These are phyloP conservation scores for Dothidotthia symphoricarpi DNA, from an alignment of 2,329 filamentous ascomycete species.

Conservation along the genomic window DNA sequence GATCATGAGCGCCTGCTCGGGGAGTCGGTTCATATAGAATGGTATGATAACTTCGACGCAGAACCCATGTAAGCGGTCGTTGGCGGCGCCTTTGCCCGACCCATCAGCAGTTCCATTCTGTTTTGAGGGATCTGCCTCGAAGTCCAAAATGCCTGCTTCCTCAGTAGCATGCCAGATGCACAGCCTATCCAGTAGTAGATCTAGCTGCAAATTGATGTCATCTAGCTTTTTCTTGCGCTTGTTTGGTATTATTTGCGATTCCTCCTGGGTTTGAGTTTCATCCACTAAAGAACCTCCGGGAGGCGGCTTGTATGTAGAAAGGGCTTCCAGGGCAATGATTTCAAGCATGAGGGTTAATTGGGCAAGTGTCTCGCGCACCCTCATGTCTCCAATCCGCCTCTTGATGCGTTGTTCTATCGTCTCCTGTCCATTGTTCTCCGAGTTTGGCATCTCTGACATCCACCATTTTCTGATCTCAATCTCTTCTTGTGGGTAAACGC, in stretches of 20 bases:
- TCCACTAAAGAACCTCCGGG: slow-evolving; percentile 11
- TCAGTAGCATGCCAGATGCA: slow-evolving; percentile 82
- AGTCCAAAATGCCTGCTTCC: slow-evolving; percentile 50
- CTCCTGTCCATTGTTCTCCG: slow-evolving; percentile 31
- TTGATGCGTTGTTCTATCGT: slow-evolving; percentile 54
- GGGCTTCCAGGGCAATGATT: slow-evolving; percentile 66
- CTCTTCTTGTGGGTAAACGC: slow-evolving; percentile 67
- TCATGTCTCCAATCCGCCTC: slow-evolving; percentile 63
- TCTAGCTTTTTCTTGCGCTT: slow-evolving; percentile 60
- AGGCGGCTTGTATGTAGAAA: slow-evolving; percentile 38
- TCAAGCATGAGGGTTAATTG: slow-evolving; percentile 80
- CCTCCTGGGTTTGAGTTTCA: slow-evolving; percentile 17
- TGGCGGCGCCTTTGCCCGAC: slow-evolving; percentile 25
- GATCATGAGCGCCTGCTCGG: slow-evolving; percentile 66
- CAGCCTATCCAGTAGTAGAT: slow-evolving; percentile 72
- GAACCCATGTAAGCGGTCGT: slow-evolving; percentile 70
- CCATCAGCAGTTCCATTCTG: slow-evolving; percentile 23
- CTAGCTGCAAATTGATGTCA: slow-evolving; percentile 64
- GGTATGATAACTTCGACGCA: slow-evolving; percentile 78
- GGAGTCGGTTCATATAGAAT: slow-evolving; percentile 77
- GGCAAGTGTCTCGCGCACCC: slow-evolving; percentile 73
- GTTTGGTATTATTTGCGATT: slow-evolving; percentile 28
- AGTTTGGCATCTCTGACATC: slow-evolving; percentile 48
- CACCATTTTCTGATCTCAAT: slow-evolving; percentile 69
- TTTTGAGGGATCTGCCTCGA: slow-evolving; percentile 29